These are phyloP conservation scores for Sugiyamaella marilandica DNA, from an alignment of 805 yeast genomes.

Conservation along the genomic window DNA sequence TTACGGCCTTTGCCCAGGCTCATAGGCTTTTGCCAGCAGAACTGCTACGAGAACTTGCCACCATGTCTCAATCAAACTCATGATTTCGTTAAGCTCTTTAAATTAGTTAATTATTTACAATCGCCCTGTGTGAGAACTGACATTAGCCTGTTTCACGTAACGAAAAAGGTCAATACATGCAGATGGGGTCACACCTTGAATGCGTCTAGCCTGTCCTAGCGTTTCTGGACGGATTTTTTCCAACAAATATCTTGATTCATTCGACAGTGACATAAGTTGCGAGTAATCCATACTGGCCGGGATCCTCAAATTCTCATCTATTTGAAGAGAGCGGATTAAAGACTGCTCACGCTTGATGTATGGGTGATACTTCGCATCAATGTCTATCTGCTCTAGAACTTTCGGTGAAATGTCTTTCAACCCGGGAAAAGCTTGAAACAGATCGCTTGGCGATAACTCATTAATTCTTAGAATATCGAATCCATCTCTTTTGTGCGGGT, in stretches of 20 bases:
- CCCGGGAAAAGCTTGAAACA: conserved; percentile 36
- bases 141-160: conserved; percentile 22
- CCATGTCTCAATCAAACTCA: not conserved
- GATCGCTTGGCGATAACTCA: conserved; percentile 28
- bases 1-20: conserved; percentile 25
- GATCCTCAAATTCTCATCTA: conserved; percentile 73
- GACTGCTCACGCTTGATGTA: conserved; percentile 68
- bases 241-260: conserved; percentile 65
- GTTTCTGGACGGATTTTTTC: conserved; percentile 80
- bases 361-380: conserved; percentile 81
- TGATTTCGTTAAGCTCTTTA: not conserved
- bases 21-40: conserved; percentile 32
- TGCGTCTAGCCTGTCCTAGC: conserved; percentile 90
- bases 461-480: conserved; percentile 66
- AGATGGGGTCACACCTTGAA: conserved; percentile 94
- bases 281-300: conserved; percentile 66
- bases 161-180: conserved; percentile 73
- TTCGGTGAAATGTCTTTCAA: conserved; percentile 34
- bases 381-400: conserved; percentile 60
- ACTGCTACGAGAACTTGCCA: conserved; percentile 16
- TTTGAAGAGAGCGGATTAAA: conserved; percentile 68
- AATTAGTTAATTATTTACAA: not conserved
- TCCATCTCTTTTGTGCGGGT: conserved; percentile 49
- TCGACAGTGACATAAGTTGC: conserved; percentile 57
- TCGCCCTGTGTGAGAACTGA: not conserved